Percentiles rank a stretch among this genome's conserved stretches.
These are phyloP conservation scores for Aspergillus egyptiacus DNA, from an alignment of 495 filamentous ascomycete genomes.

Conservation along the genomic window DNA sequence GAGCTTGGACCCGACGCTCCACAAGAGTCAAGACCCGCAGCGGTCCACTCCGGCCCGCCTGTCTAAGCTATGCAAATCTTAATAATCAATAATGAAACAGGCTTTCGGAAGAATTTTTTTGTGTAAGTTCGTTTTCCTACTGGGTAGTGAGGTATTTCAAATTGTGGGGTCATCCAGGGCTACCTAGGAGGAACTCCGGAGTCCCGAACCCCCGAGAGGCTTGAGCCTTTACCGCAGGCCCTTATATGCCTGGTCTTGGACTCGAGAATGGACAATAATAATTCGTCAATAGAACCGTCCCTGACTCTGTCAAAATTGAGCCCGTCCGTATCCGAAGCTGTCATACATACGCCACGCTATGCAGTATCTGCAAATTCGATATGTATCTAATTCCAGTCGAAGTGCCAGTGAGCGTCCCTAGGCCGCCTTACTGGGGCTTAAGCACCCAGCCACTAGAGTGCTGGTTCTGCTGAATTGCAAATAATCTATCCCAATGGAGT, in stretches of 20 bases:
- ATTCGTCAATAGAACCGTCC: not conserved
- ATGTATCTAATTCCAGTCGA: conserved; percentile 3
- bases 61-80: conserved; percentile 24
- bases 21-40: conserved; percentile 24
- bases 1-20: conserved; percentile 25
- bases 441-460: conserved; percentile 3
- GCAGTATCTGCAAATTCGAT: not conserved
- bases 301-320: not conserved
- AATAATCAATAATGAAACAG: not conserved
- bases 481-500: not conserved
- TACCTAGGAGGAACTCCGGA: no score
- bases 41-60: conserved; percentile 28
- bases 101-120: no score
- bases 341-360: no score
- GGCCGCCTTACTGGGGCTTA: conserved; percentile 21
- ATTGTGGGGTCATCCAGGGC: no score
- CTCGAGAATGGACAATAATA: not conserved
- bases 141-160: no score
- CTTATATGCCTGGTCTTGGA: not conserved
- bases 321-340: not conserved
- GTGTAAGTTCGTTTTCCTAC: not conserved
- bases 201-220: no score
- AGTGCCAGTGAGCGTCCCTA: no score
- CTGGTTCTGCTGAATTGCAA: no score
- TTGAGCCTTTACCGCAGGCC: not conserved